phyloP scores from a whole-genome alignment of 129 eudicot species.

The Escallonia rubra region DNA sequence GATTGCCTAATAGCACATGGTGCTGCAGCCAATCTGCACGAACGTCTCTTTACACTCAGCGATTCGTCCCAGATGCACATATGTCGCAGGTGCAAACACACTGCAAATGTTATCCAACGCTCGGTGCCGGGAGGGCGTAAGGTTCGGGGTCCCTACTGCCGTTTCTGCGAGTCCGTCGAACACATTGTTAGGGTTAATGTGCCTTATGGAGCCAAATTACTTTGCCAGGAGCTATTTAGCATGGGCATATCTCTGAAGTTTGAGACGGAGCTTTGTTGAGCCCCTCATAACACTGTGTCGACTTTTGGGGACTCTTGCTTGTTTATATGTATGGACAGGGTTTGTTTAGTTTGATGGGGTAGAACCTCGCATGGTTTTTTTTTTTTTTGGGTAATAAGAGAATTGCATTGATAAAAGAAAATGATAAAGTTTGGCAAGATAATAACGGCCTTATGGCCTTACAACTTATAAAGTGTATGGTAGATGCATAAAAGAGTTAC shows the following conservation, averaged over 20 bases:
- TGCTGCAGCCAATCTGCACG: slow-evolving; percentile 72
- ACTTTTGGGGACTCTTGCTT: neutral
- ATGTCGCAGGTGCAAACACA: slow-evolving; percentile 68
- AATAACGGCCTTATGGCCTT: too few species aligned
- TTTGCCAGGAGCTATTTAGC: slow-evolving; percentile 87
- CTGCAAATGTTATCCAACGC: slow-evolving; percentile 70
- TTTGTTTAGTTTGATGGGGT: too few species aligned
- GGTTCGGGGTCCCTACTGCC: slow-evolving; percentile 83
- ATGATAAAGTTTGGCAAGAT: too few species aligned
- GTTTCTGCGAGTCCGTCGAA: slow-evolving; percentile 78
- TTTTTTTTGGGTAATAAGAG: too few species aligned
- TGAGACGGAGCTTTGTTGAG: slow-evolving; percentile 60
- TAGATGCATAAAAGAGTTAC: too few species aligned
- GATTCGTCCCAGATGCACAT: slow-evolving; percentile 83
- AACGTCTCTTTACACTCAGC: slow-evolving; percentile 81
- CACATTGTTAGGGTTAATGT: slow-evolving; percentile 71
- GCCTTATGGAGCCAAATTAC: slow-evolving; percentile 87
- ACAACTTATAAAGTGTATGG: too few species aligned
- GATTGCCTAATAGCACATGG: slow-evolving; percentile 92
- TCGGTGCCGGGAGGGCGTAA: slow-evolving; percentile 68
- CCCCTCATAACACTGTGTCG: neutral
- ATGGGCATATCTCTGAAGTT: slow-evolving; percentile 84
- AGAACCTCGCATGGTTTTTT: too few species aligned
- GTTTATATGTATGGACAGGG: neutral
- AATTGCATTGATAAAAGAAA: too few species aligned